Evolutionary conservation across 192 early-diverging fungal genomes (phyloP).

Genomic region (Gonapodya prolifera): DNA sequence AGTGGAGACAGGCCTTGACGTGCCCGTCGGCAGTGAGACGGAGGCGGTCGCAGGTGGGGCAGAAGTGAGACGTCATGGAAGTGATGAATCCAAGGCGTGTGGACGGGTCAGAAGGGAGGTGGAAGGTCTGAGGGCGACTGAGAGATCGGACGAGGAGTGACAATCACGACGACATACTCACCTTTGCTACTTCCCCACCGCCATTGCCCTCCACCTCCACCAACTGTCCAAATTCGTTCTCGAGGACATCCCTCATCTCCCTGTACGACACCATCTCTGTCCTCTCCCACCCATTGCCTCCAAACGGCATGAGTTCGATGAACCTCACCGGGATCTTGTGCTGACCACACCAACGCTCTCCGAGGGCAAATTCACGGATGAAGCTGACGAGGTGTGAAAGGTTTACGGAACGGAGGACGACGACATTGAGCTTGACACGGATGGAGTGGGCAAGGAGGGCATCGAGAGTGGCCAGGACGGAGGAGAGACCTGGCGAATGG

Average conservation of each 20-base stretch:
- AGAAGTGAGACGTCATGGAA: constrained; percentile 97
- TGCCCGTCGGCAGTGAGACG: constrained; percentile 90
- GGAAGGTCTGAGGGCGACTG: constrained; percentile 22
- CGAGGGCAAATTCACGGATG: constrained; percentile 55
- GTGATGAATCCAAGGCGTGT: constrained; percentile 96
- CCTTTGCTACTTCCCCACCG: background rate
- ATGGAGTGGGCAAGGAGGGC: constrained; percentile 48
- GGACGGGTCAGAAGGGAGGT: constrained; percentile 40
- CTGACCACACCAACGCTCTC: too few relatives aligned
- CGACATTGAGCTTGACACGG: constrained; percentile 85
- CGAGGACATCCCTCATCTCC: constrained; percentile 53
- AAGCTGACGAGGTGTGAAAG: constrained; percentile 73
- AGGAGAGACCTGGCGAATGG: constrained; percentile 39
- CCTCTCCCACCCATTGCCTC: constrained; percentile 74
- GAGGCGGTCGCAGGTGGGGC: constrained; percentile 84
- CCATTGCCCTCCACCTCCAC: constrained; percentile 6
- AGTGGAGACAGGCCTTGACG: constrained; percentile 47
- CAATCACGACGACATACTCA: background rate
- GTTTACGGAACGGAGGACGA: constrained; percentile 80
- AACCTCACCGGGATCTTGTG: constrained; percentile 84
- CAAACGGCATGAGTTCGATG: constrained; percentile 99
- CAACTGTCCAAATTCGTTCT: constrained; percentile 40
- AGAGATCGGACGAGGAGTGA: constrained; percentile 34
- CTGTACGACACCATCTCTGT: constrained; percentile 75
- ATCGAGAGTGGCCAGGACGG: constrained; percentile 64